Evolutionary conservation across 2,329 filamentous ascomycete genomes (phyloP).

Genomic region (Alternaria brassicicola): DNA sequence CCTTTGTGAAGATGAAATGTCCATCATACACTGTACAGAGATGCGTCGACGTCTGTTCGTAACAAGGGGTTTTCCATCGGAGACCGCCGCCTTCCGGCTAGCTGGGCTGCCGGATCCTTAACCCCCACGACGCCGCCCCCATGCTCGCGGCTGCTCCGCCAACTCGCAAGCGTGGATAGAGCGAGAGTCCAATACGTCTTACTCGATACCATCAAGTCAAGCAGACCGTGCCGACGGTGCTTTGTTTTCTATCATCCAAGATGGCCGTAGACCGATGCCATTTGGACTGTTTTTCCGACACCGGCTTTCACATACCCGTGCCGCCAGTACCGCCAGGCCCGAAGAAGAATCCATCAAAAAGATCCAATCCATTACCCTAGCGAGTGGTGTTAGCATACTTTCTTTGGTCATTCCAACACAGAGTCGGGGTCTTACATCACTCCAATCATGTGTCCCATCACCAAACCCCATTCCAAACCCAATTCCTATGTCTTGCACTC

Average conservation of each 20-base stretch:
- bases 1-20: background rate
- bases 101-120: background rate
- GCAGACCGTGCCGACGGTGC: background rate
- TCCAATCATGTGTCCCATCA: slow-evolving; percentile 64
- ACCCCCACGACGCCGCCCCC: background rate
- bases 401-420: too few species aligned
- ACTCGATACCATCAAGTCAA: background rate
- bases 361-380: slow-evolving; percentile 49
- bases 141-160: background rate
- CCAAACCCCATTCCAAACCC: slow-evolving; percentile 57
- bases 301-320: background rate
- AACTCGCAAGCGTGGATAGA: background rate
- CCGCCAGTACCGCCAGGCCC: slow-evolving; percentile 14
- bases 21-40: background rate
- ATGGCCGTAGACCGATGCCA: too few species aligned
- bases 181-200: background rate
- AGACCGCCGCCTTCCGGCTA: background rate
- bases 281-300: too few species aligned
- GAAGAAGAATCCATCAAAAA: slow-evolving; percentile 68
- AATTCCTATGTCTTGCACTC: slow-evolving; percentile 65
- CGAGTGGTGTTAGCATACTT: background rate
- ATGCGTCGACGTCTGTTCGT: background rate
- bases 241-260: too few species aligned
- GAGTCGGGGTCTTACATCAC: slow-evolving; percentile 29
- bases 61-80: background rate